Evolutionary conservation across 139 green algal species (phyloP).

Genomic region (Raphidocelis subcapitata): DNA sequence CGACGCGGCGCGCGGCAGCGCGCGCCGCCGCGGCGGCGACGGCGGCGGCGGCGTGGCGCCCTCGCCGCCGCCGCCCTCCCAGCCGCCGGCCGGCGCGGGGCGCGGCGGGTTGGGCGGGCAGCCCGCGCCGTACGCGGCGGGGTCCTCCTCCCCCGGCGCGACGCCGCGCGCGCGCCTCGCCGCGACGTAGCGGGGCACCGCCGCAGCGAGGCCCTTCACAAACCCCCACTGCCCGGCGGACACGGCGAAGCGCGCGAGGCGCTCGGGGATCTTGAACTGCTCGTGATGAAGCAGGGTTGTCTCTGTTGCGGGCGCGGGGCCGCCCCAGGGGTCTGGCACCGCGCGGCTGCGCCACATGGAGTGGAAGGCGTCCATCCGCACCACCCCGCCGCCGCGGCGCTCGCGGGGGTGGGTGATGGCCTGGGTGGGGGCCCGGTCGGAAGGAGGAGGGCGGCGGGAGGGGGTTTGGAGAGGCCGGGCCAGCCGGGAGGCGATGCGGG

Average conservation of each 20-base stretch:
- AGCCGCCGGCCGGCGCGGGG: no score
- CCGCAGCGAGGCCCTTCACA: conserved; percentile 68
- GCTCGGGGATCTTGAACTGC: conserved; percentile 87
- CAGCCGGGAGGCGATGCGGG: no score
- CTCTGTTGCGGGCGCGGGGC: conserved; percentile 63
- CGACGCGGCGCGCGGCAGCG: no score
- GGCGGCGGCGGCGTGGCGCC: no score
- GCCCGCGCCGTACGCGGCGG: conserved; percentile 35
- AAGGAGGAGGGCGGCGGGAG: neutral
- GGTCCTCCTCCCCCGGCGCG: conserved; percentile 13
- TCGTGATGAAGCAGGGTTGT: conserved; percentile 87
- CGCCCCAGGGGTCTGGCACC: conserved; percentile 66
- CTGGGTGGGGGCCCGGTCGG: no score
- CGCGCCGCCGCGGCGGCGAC: no score
- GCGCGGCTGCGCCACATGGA: conserved; percentile 66
- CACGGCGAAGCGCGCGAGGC: conserved; percentile 60
- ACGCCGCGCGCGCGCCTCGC: conserved; percentile 49
- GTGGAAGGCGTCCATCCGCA: conserved; percentile 59
- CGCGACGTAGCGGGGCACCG: conserved; percentile 60
- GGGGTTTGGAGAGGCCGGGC: neutral
- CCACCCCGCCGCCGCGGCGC: conserved; percentile 9
- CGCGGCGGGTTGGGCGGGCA: conserved; percentile 28
- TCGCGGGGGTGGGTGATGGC: conserved; percentile 22
- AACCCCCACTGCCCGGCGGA: conserved; percentile 83
- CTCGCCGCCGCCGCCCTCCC: no score